Conservation (phyloP, 345 rosid species). For the Leavenworthia alabamica region DNA sequence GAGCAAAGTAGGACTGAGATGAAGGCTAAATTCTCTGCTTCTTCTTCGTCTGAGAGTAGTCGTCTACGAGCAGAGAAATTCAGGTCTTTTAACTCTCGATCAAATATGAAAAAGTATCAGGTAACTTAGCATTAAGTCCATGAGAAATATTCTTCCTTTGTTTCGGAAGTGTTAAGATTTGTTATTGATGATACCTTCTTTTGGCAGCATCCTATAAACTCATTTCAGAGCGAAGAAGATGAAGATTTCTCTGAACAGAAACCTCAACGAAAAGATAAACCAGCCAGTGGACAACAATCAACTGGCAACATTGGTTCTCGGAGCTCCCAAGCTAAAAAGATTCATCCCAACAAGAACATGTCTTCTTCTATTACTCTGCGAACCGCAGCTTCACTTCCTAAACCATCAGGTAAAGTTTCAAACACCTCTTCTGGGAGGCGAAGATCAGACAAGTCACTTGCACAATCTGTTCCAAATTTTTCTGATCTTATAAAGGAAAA, state of each 20-base stretch:
- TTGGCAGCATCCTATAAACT: constrained; percentile 56
- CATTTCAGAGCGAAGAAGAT: constrained; percentile 62
- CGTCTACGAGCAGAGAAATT: constrained; percentile 53
- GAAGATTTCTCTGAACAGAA: constrained; percentile 38
- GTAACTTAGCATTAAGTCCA: constrained; percentile 32
- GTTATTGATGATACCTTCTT: constrained; percentile 29
- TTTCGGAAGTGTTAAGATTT: background rate
- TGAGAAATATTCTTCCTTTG: background rate
- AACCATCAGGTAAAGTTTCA: constrained; percentile 52
- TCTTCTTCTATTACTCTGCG: constrained; percentile 48
- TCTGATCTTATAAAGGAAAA: constrained; percentile 89
- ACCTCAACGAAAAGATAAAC: constrained; percentile 37
- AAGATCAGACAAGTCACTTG: constrained; percentile 48
- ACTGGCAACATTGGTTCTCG: constrained; percentile 41
- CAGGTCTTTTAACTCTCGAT: constrained; percentile 44
- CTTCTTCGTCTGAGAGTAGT: constrained; percentile 27
- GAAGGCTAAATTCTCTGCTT: constrained; percentile 54
- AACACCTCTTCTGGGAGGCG: constrained; percentile 50
- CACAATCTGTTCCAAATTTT: constrained; percentile 68
- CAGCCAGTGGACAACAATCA: constrained; percentile 36
- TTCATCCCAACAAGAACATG: constrained; percentile 38
- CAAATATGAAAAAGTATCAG: constrained; percentile 59
- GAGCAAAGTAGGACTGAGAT: constrained; percentile 71
- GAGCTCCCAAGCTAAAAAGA: constrained; percentile 49
- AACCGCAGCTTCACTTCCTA: constrained; percentile 38